These are phyloP conservation scores for Silene uniflora DNA, from an alignment of 148 eudicot species.

Conservation along the genomic window DNA sequence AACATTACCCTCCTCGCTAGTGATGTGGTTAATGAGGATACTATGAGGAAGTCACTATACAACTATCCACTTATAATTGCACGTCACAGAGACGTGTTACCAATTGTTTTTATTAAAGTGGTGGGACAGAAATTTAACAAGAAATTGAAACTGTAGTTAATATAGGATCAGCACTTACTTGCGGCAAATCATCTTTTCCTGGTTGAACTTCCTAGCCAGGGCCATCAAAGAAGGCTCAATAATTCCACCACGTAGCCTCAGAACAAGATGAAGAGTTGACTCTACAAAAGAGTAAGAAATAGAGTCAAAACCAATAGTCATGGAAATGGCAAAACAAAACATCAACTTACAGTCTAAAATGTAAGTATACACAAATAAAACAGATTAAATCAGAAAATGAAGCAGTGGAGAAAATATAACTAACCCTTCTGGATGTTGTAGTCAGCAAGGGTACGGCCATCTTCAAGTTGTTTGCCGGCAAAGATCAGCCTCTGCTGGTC, in stretches of 20 bases:
- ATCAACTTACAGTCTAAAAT: neutral
- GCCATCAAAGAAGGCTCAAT: constrained; percentile 55
- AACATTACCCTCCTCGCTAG: too few relatives aligned
- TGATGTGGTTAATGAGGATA: too few relatives aligned
- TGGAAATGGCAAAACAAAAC: neutral
- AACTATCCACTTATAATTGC: too few relatives aligned
- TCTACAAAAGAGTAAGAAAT: constrained; percentile 24
- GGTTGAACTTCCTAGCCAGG: constrained; percentile 47
- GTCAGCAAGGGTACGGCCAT: constrained; percentile 46
- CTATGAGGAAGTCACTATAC: too few relatives aligned
- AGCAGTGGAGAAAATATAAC: neutral
- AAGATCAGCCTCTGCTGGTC: constrained; percentile 47
- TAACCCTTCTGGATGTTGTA: constrained; percentile 43
- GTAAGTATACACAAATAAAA: neutral
- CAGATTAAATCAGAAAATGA: neutral
- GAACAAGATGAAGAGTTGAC: constrained; percentile 47
- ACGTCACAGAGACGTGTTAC: too few relatives aligned
- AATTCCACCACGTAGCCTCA: constrained; percentile 54
- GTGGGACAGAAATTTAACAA: too few relatives aligned
- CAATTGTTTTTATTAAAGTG: too few relatives aligned
- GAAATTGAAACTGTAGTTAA: neutral
- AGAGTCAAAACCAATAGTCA: neutral
- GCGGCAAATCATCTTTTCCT: constrained; percentile 55
- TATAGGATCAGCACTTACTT: constrained; percentile 23
- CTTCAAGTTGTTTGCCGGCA: constrained; percentile 43